Evolutionary conservation across 768 basidiomycete genomes (phyloP), one percentile per base, ranked within the genome.

Genomic region (Russula earlei): DNA sequence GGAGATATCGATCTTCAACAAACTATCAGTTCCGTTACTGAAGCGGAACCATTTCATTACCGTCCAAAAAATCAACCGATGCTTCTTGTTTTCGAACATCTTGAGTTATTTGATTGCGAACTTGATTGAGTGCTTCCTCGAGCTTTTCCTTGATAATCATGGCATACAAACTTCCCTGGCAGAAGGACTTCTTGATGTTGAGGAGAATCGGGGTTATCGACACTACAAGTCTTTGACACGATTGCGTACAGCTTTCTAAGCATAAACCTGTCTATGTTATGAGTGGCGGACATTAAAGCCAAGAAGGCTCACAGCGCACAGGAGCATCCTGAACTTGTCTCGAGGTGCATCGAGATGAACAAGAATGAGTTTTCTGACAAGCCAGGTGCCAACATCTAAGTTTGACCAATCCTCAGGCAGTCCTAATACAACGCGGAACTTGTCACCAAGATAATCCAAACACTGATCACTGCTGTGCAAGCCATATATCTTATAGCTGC

Each of bases 111-210:
- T 79, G 84, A 54, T 72, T 74, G 49, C 87, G 80, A 66, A 89
- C 80, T 63, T 78, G 77, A 62, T 79, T 85, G 48, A 98, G 71
- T 22, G 83, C 83, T 68, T 98, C 96, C 62, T 97, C 95, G 57
- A 98, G 77, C 58, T 90, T 83, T 70, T 99, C 96, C 71, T 96
- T 98, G 74, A 99, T 88, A 65, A 98, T 96, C 90, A 95, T 97
- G 47, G 84, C 85, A 67, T 96, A 98, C 22, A 99, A 69, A 62
- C 75, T 82, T n/a, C 29, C 96, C 96, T 1, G 96, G 96, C 5
- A 98, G 81, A 12, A 99, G 78, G 45, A 95, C 92, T 67, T 99
- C 96, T 68, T 99, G 96, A 66, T 98, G 91, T 67, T 98, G 95
- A 56, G 96, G 93, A 1, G 94, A 98, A 77, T 99, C 96, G 5